Conservation (phyloP, 257 asterid species). For the Echium plantagineum region DNA sequence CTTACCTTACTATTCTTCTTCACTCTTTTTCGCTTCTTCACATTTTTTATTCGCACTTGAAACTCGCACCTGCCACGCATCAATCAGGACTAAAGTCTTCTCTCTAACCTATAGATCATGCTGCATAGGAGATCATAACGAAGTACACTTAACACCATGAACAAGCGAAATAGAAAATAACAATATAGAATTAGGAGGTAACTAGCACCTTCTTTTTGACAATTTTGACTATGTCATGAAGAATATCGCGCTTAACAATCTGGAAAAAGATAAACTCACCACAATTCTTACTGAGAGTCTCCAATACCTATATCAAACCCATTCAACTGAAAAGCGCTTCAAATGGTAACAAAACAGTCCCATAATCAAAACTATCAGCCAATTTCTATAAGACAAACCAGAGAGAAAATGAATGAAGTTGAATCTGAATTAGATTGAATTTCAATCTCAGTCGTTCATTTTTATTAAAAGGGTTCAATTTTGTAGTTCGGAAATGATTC, state of each 20-base stretch:
- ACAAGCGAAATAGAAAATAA: constrained; percentile 1
- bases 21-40: too few relatives aligned
- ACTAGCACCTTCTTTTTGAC: constrained; percentile 72
- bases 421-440: too few relatives aligned
- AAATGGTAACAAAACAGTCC: too few relatives aligned
- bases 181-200: background rate
- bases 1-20: too few relatives aligned
- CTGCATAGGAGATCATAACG: constrained; percentile 32
- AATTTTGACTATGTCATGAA: constrained; percentile 90
- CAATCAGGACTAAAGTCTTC: constrained; percentile 79
- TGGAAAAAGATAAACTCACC: constrained; percentile 83
- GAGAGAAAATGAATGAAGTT: constrained; percentile 31
- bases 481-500: too few relatives aligned
- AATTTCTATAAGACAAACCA: background rate
- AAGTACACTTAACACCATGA: background rate
- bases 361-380: background rate
- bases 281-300: constrained; percentile 92
- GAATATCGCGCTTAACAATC: constrained; percentile 82
- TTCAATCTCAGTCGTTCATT: too few relatives aligned
- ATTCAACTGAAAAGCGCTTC: background rate
- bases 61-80: constrained; percentile 98
- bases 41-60: too few relatives aligned
- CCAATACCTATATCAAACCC: constrained; percentile 61
- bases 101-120: constrained; percentile 89
- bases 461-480: too few relatives aligned